These are phyloP conservation scores for Solanum appendiculatum DNA, from an alignment of 257 asterid genomes.

Conservation along the genomic window DNA sequence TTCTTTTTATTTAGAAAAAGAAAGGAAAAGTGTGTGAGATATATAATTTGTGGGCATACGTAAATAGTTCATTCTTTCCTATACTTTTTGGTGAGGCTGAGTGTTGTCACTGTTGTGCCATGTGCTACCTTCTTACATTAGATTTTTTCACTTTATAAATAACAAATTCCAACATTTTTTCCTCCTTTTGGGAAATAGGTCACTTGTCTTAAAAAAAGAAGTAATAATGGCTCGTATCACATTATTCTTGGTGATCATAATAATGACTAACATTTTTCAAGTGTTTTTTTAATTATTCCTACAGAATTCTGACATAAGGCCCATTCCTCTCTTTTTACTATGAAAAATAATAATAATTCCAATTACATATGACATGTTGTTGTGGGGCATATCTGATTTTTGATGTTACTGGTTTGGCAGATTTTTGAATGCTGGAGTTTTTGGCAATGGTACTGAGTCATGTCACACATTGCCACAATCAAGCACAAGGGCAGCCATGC, in stretches of 20 bases:
- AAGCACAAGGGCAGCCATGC: slow-evolving; percentile 55
- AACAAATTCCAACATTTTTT: background rate
- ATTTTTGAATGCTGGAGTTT: slow-evolving; percentile 44
- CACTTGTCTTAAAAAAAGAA: background rate
- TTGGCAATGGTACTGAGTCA: slow-evolving; percentile 35
- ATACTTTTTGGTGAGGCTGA: background rate
- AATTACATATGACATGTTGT: background rate
- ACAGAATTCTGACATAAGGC: background rate
- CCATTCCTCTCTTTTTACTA: background rate
- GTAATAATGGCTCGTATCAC: background rate
- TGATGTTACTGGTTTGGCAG: slow-evolving; percentile 2
- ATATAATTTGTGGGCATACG: background rate
- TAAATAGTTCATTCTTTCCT: background rate
- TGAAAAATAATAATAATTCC: background rate
- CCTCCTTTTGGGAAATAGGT: background rate
- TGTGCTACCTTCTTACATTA: background rate
- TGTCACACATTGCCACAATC: slow-evolving; percentile 33
- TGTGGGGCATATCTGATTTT: background rate
- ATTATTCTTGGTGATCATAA: background rate
- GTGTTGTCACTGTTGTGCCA: background rate
- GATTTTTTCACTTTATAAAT: background rate
- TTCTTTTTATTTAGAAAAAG: too few species aligned
- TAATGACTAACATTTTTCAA: background rate
- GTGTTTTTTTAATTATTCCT: background rate
- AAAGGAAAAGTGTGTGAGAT: background rate